These are phyloP conservation scores for Escallonia rubra DNA, from an alignment of 129 eudicot species.

Conservation along the genomic window DNA sequence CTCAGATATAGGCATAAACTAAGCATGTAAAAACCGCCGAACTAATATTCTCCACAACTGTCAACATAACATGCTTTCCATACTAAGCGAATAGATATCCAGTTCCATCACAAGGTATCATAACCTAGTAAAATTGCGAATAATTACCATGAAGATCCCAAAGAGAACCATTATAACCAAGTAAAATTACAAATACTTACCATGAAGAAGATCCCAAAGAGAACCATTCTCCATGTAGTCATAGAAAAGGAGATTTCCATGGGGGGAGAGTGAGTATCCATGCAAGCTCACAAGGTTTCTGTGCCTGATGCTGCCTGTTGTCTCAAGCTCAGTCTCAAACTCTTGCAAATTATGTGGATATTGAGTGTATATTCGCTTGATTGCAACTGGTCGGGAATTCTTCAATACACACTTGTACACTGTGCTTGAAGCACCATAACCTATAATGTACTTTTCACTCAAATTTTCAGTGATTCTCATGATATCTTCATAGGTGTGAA, in stretches of 20 bases:
- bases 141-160: constrained; percentile 91
- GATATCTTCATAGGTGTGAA: constrained; percentile 81
- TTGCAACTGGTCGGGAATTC: constrained; percentile 81
- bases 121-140: neutral
- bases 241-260: constrained; percentile 75
- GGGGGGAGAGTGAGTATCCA: constrained; percentile 75
- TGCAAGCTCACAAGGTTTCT: constrained; percentile 81
- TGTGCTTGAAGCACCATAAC: constrained; percentile 92
- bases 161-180: constrained; percentile 75
- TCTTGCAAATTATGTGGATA: constrained; percentile 56
- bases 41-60: no score
- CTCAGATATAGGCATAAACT: no score
- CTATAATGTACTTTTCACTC: constrained; percentile 69
- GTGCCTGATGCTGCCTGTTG: constrained; percentile 81
- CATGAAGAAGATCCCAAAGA: constrained; percentile 95
- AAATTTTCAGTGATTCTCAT: constrained; percentile 76
- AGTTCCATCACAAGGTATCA: no score
- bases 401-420: constrained; percentile 75
- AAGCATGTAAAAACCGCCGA: no score
- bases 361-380: constrained; percentile 73
- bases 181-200: constrained; percentile 22
- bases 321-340: constrained; percentile 77
- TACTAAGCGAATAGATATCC: no score
- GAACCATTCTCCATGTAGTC: constrained; percentile 97
- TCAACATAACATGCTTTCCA: no score